Evolutionary conservation across 306 rosid species (phyloP), one percentile per base, ranked within the genome.

Genomic region (Acmispon strigosus): DNA sequence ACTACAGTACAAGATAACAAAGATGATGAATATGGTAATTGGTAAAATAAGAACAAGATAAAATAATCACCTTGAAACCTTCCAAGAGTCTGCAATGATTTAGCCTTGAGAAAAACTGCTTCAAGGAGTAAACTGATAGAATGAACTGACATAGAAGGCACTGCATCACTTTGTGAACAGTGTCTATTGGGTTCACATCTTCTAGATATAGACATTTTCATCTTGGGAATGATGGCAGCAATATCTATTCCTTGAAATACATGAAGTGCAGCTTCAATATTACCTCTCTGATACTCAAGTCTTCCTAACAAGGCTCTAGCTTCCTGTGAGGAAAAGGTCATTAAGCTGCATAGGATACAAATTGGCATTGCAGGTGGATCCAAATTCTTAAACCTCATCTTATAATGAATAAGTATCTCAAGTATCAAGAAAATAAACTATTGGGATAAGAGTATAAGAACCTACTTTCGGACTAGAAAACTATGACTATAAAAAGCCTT

Each of bases 261-360:
- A 65, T 88, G 97, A 77, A 93, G 96, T 41, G 98, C 97, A 79
- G 84, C 98, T 85, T 90, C 93, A 10, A 42, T 81, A 72, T 90
- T 84, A 19, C 98, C 98, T 70, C 84, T 90, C 61, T 90, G 98
- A 78, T 88, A 93, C 83, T 93, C 98, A 1, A 93, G 93, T 72
- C 96, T 88, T 85, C 98, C 98, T 15, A 93, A 78, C 61, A 93
- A 81, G 56, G 98, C 98, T 79, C 98, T 89, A 66, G 98, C 98
- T 84, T 93, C 98, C 98, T 92, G 51, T 61, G 10, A 81, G 36
- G 16, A 39, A 53, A 74, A 63, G 34, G 62, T 48, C 8, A 17
- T 69, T 80, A 39, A 1, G 3, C 24, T 22, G 3, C 24, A 22
- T 22, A 22, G 24, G 24, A 22, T 22, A 1, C 34, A 27, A 27